Conservation (phyloP, 331 rosid genomes). For the Phaseolus coccineus region DNA sequence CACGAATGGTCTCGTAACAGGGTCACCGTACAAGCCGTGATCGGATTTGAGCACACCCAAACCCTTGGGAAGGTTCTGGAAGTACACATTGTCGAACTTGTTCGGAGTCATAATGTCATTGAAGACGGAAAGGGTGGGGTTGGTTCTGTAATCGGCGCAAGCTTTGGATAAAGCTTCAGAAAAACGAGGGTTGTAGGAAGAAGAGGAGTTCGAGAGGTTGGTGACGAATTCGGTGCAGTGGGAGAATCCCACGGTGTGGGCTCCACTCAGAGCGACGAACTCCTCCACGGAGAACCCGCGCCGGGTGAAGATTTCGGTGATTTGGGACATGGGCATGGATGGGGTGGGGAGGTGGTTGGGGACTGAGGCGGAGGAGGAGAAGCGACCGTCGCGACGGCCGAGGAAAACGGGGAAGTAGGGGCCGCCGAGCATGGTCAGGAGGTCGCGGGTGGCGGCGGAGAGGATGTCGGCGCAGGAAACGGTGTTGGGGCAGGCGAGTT, state of each 20-base stretch:
- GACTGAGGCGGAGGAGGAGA: slow-evolving; percentile 55
- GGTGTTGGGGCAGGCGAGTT: slow-evolving; percentile 81
- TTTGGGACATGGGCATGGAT: slow-evolving; percentile 62
- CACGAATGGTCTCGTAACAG: slow-evolving; percentile 62
- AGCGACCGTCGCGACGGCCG: slow-evolving; percentile 69
- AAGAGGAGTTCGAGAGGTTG: slow-evolving; percentile 51
- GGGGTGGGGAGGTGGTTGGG: slow-evolving; percentile 66
- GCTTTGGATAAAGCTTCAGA: slow-evolving; percentile 62
- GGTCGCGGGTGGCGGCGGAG: slow-evolving; percentile 74
- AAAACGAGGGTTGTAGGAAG: slow-evolving; percentile 67
- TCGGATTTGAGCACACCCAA: slow-evolving; percentile 80
- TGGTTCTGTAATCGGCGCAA: slow-evolving; percentile 57
- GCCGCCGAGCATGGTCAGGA: slow-evolving; percentile 81
- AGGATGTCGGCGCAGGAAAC: slow-evolving; percentile 94
- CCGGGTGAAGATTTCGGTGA: slow-evolving; percentile 54
- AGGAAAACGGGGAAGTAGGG: slow-evolving; percentile 71
- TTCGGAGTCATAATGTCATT: slow-evolving; percentile 85
- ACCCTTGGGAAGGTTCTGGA: slow-evolving; percentile 76
- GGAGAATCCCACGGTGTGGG: slow-evolving; percentile 87
- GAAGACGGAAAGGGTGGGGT: slow-evolving; percentile 78
- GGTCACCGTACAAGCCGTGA: slow-evolving; percentile 62
- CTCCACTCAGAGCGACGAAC: slow-evolving; percentile 80
- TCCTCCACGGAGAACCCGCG: slow-evolving; percentile 74
- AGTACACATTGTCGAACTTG: slow-evolving; percentile 81
- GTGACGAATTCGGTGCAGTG: slow-evolving; percentile 67